Evolutionary conservation across 2,329 filamentous ascomycete genomes (phyloP).

Genomic region (Sordariomycetes sp.): DNA sequence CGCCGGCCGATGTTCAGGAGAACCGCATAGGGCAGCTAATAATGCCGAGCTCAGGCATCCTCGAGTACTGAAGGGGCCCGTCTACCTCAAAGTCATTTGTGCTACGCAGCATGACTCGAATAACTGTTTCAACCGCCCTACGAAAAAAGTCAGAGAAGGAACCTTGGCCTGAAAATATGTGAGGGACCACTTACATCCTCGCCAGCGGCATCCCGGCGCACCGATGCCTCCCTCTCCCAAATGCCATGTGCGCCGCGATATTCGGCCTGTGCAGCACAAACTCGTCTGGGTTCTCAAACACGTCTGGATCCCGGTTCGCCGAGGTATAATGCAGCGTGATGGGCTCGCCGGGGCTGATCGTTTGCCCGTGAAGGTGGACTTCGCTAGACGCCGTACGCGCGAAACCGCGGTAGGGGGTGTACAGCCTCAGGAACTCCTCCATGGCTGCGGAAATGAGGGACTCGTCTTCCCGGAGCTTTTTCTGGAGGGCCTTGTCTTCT

Average conservation of each 20-base stretch:
- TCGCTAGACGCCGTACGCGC: conserved; percentile 8
- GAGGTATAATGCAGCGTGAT: conserved; percentile 9
- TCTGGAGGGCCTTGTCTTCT: conserved; percentile 8
- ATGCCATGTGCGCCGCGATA: conserved; percentile 9
- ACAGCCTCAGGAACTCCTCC: conserved; percentile 11
- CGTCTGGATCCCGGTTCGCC: conserved; percentile 9
- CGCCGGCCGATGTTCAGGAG: not conserved
- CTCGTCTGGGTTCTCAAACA: conserved; percentile 9
- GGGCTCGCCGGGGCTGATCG: conserved; percentile 7
- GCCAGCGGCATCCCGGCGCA: conserved; percentile 11
- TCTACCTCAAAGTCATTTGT: conserved; percentile 9
- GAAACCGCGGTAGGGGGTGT: conserved; percentile 10
- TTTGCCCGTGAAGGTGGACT: conserved; percentile 7
- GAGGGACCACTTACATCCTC: conserved; percentile 7
- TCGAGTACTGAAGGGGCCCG: conserved; percentile 9
- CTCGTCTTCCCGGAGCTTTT: conserved; percentile 7
- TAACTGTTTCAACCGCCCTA: conserved; percentile 7
- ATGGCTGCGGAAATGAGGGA: conserved; percentile 10
- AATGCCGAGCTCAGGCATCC: conserved; percentile 11
- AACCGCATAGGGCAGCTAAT: conserved; percentile 10
- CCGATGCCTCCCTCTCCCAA: conserved; percentile 10
- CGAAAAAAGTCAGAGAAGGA: not conserved
- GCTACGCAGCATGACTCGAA: conserved; percentile 7
- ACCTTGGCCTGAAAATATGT: not conserved
- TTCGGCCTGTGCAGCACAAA: conserved; percentile 10